phyloP scores from a whole-genome alignment of 331 rosid species.

The Prunus yedoensis region DNA sequence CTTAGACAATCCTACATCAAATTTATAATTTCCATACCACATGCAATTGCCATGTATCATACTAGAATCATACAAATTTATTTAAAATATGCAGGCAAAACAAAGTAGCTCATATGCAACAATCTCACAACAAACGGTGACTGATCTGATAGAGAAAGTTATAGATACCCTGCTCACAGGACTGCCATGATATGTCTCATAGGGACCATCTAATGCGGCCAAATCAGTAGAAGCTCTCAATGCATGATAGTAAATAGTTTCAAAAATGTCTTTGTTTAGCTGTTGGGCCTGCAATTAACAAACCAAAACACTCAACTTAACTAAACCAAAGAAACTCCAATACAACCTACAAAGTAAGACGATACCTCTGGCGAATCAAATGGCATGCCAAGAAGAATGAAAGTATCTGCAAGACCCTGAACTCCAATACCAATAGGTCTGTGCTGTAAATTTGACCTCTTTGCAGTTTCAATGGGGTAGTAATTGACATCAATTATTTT shows the following conservation, averaged over 20 bases:
- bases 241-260: slow-evolving; percentile 78
- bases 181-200: slow-evolving; percentile 78
- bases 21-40: neutral
- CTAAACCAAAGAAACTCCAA: slow-evolving; percentile 13
- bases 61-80: too few relatives aligned
- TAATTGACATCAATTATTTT: slow-evolving; percentile 88
- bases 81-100: too few relatives aligned
- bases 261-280: slow-evolving; percentile 81
- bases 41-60: too few relatives aligned
- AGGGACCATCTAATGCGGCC: slow-evolving; percentile 75
- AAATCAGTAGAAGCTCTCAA: slow-evolving; percentile 66
- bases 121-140: neutral
- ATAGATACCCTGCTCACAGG: slow-evolving; percentile 68
- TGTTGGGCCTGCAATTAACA: slow-evolving; percentile 68
- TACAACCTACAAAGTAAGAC: slow-evolving; percentile 6
- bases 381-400: slow-evolving; percentile 86
- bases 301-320: neutral
- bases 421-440: slow-evolving; percentile 97
- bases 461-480: slow-evolving; percentile 87
- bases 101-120: neutral
- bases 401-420: slow-evolving; percentile 97
- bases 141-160: neutral
- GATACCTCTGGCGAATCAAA: slow-evolving; percentile 93
- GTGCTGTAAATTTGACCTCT: slow-evolving; percentile 73
- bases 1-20: neutral